These are phyloP conservation scores for Dendrostoma leiphaemia DNA, from an alignment of 2,329 filamentous ascomycete species.

Conservation along the genomic window DNA sequence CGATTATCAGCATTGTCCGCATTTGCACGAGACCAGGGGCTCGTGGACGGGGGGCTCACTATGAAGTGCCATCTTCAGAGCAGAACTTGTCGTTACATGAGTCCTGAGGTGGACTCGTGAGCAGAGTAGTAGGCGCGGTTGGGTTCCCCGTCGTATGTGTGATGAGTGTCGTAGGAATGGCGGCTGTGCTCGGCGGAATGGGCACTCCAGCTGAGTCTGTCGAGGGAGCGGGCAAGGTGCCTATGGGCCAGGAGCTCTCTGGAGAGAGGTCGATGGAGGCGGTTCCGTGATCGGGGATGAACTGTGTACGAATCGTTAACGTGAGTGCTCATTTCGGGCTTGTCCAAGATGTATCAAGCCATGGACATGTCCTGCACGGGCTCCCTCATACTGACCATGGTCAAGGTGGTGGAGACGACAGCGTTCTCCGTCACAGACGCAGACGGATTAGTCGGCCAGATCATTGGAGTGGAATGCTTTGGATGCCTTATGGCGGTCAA, in stretches of 20 bases:
- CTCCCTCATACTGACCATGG: too few relatives aligned
- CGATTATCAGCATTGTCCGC: not conserved
- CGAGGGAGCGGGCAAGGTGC: not conserved
- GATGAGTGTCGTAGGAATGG: not conserved
- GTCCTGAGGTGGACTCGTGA: not conserved
- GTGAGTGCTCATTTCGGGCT: too few relatives aligned
- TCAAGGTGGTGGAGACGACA: too few relatives aligned
- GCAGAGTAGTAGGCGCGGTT: not conserved
- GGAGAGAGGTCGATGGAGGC: not conserved
- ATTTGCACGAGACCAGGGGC: not conserved
- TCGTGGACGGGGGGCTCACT: not conserved
- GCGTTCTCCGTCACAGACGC: too few relatives aligned
- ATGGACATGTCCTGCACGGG: too few relatives aligned
- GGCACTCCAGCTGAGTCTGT: not conserved
- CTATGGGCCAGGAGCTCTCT: not conserved
- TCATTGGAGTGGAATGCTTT: too few relatives aligned
- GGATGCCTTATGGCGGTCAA: too few relatives aligned
- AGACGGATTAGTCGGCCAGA: too few relatives aligned
- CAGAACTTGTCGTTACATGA: constrained; percentile 2
- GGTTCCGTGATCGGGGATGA: not conserved
- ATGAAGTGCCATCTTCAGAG: not conserved
- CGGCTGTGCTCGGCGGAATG: not conserved
- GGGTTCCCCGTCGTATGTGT: not conserved
- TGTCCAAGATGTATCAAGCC: too few relatives aligned
- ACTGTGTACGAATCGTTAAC: too few relatives aligned